Base-by-base conservation (phyloP, 331 rosid species). In the Rosa hybrid region DNA sequence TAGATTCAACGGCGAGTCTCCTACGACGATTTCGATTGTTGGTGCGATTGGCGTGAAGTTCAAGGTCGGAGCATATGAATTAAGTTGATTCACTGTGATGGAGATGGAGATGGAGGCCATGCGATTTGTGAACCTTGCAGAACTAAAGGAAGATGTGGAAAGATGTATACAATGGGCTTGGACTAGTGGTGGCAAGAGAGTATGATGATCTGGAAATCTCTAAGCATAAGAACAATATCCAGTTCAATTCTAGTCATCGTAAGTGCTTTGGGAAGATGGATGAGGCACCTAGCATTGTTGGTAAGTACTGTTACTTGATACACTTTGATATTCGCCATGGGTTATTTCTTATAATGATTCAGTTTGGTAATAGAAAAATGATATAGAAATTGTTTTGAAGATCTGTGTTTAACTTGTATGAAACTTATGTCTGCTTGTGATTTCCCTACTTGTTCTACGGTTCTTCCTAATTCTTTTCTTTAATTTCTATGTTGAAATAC, bases 81-180 rank as follows among this genome's bases (percentile, higher is more conserved):
- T 27, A 27, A 27, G 30, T 27, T 27, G 30, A 27, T 27, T 27
- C 30, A 27, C 30, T 27, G 30, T 27, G 30, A 27, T 27, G 30
- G 30, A 27, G 72, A 85, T 76, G 80, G 91, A 79, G 30, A 76
- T 92, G 92, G 94, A 89, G 88, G 87, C 93, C 74, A 46, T 95
- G 86, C 84, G 96, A 82, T 91, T 90, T 67, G 81, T 83, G 42
- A 86, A 89, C 57, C 64, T 86, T n/a, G 81, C 49, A 1, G 88
- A 85, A 57, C 98, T 27, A 92, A 77, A 85, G 82, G 77, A 71
- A 77, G 10, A 63, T 81, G 78, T 95, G 98, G 98, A 88, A 89
- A 49, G 79, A 72, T 4, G 82, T 92, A 6, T 86, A 87, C 84
- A 39, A 67, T 5, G 84, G 85, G 4, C 89, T 95, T 79, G 82